These are phyloP conservation scores for Xylariaceae sp. DNA, from an alignment of 2,329 filamentous ascomycete genomes.

Conservation along the genomic window DNA sequence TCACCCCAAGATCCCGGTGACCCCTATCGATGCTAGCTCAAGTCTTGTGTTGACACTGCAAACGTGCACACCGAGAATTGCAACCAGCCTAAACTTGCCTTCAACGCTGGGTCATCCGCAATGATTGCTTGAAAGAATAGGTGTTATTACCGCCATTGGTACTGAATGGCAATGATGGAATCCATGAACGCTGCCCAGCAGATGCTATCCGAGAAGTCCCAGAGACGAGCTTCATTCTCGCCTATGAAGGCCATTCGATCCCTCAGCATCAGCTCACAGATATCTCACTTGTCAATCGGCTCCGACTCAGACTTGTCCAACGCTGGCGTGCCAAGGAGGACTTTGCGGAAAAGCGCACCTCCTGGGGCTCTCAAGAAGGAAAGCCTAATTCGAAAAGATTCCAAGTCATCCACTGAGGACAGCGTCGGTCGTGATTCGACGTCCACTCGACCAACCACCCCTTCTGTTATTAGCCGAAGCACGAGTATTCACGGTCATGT, in stretches of 20 bases:
- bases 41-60: slow-evolving; percentile 4
- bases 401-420: slow-evolving; percentile 41
- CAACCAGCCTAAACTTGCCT: neutral
- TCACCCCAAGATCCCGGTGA: slow-evolving; percentile 4
- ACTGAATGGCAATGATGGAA: slow-evolving; percentile 35
- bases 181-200: slow-evolving; percentile 32
- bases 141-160: slow-evolving; percentile 1
- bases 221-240: slow-evolving; percentile 41
- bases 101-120: neutral
- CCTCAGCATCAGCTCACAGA: slow-evolving; percentile 43
- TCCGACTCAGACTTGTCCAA: slow-evolving; percentile 37
- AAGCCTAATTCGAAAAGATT: slow-evolving; percentile 39
- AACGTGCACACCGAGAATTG: neutral
- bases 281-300: slow-evolving; percentile 35
- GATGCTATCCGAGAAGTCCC: slow-evolving; percentile 30
- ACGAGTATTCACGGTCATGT: slow-evolving; percentile 41
- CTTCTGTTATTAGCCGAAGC: slow-evolving; percentile 38
- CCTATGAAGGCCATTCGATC: slow-evolving; percentile 42
- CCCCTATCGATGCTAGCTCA: slow-evolving; percentile 15
- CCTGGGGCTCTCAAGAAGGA: slow-evolving; percentile 33
- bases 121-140: slow-evolving; percentile 14
- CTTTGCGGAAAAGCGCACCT: slow-evolving; percentile 37
- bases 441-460: slow-evolving; percentile 43
- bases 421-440: slow-evolving; percentile 36
- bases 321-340: slow-evolving; percentile 32